phyloP scores from a whole-genome alignment of 805 yeast species.

The Helenozyma baotianmanensis region DNA sequence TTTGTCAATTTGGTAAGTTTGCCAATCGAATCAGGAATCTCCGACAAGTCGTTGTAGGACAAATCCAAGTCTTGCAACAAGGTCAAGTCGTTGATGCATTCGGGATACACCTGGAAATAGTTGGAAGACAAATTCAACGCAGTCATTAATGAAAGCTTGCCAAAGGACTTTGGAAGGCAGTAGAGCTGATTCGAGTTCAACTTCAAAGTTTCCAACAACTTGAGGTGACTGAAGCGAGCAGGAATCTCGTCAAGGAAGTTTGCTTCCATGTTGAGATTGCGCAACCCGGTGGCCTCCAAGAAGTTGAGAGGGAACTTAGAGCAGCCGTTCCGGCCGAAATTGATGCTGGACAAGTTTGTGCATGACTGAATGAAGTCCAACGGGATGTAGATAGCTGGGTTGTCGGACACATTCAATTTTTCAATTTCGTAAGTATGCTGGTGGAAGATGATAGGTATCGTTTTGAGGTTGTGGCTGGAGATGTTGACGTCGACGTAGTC shows the following conservation, averaged over 20 bases:
- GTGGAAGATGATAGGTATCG: conserved; percentile 79
- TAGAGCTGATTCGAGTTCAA: conserved; percentile 73
- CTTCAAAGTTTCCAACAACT: conserved; percentile 53
- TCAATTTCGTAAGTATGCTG: conserved; percentile 78
- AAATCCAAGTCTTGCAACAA: conserved; percentile 66
- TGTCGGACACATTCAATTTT: conserved; percentile 75
- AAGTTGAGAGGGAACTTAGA: conserved; percentile 71
- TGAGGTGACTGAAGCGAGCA: conserved; percentile 47
- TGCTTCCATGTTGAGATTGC: conserved; percentile 68
- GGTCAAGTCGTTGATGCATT: conserved; percentile 54
- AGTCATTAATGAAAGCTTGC: conserved; percentile 49
- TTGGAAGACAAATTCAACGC: conserved; percentile 78
- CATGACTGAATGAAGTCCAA: conserved; percentile 83
- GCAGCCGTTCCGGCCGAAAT: conserved; percentile 69
- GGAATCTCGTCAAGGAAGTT: conserved; percentile 70
- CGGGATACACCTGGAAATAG: conserved; percentile 57
- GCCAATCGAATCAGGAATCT: conserved; percentile 58
- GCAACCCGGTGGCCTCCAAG: conserved; percentile 62
- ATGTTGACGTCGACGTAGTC: conserved; percentile 73
- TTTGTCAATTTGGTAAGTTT: conserved; percentile 58
- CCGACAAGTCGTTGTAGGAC: conserved; percentile 69
- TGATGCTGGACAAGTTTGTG: conserved; percentile 59
- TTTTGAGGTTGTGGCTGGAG: conserved; percentile 68
- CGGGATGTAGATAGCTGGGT: conserved; percentile 82
- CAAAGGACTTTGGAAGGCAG: conserved; percentile 56